These are phyloP conservation scores for Pisolithus microcarpus DNA, from an alignment of 768 basidiomycete genomes.

Conservation along the genomic window DNA sequence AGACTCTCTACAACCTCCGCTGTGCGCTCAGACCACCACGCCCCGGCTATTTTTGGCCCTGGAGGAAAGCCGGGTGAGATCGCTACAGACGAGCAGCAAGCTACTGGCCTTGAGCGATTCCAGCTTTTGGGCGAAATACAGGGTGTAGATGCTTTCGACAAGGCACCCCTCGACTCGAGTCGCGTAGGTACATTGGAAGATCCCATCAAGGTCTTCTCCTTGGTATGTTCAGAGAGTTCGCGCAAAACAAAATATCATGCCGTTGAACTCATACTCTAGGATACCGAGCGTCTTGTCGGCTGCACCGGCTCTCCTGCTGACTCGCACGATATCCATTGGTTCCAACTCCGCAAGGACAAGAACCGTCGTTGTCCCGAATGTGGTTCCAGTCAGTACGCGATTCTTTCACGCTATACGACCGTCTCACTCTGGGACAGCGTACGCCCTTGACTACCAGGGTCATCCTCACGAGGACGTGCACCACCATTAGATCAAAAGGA, in stretches of 20 bases:
- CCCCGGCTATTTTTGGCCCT: slow-evolving; percentile 62
- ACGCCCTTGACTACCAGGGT: slow-evolving; percentile 68
- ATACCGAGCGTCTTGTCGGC: slow-evolving; percentile 77
- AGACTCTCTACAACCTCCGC: slow-evolving; percentile 53
- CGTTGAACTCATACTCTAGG: slow-evolving; percentile 35
- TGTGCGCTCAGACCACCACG: slow-evolving; percentile 50
- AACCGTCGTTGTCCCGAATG: slow-evolving; percentile 85
- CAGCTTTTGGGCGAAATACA: slow-evolving; percentile 85
- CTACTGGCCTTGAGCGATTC: slow-evolving; percentile 95
- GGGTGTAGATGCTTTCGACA: slow-evolving; percentile 87
- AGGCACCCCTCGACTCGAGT: slow-evolving; percentile 75
- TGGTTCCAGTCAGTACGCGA: slow-evolving; percentile 65
- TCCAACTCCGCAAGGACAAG: slow-evolving; percentile 58
- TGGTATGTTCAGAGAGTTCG: slow-evolving; percentile 48
- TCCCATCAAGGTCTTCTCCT: slow-evolving; percentile 81
- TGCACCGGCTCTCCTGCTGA: slow-evolving; percentile 95
- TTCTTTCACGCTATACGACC: background rate
- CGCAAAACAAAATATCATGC: background rate
- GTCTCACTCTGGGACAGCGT: slow-evolving; percentile 40
- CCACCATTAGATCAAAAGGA: slow-evolving; percentile 26
- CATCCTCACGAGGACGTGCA: slow-evolving; percentile 41
- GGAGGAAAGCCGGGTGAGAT: slow-evolving; percentile 70
- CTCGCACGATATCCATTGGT: slow-evolving; percentile 91
- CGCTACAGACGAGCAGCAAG: slow-evolving; percentile 81
- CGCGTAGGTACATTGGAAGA: slow-evolving; percentile 81